Base-by-base conservation (phyloP, 2,329 filamentous ascomycete genomes). In the Aspergillus fischeri region DNA sequence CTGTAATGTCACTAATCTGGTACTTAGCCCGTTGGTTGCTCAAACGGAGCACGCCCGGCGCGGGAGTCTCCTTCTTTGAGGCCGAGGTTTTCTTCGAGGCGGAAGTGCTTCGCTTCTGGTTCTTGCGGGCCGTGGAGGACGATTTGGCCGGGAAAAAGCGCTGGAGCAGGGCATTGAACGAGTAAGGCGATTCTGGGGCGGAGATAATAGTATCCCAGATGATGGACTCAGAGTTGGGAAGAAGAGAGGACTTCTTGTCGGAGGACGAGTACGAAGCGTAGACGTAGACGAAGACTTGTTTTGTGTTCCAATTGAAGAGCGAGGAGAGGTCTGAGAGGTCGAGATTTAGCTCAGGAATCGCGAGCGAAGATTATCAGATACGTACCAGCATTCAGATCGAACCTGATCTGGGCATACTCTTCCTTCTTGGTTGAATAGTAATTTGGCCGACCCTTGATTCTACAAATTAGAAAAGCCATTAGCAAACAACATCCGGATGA, bases 231-330 rank as follows among this genome's bases (percentile, higher is more conserved):
- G 72, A 70, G 58, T 60, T 54, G 6, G 60, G 67, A 51, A 74
- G 65, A 11, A 54, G 55, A 9, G 62, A 52, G 27, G 60, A 52
- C 5, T 61, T 32, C 3, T 65, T 59, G 27, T 68, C 62, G 50
- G 75, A 73, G 50, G 76, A 75, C 41, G 80, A 78, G 71, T 88
- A 89, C 55, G 81, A 87, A 54, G 93, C 93, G 55, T 91, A 93
- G 58, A 99, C 87, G 79, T 96, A 99, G 74, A 97, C 87, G 78
- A 97, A 99, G 69, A 99, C 80, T 78, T 97, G 91, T 77, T 99
- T 99, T 21, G 95, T 99, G 82, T 99, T 99, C 94, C 93, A 99
- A 71, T 90, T 96, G 83, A 97, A 97, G 67, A 99, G 90, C 47
- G 88, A 88, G 59, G 86, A 89, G 59, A 99, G 84, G 78, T 99